Evolutionary conservation across 176 grass and related monocot genomes (phyloP), one percentile per base, ranked within the genome.

Genomic region (Oryza nivara): DNA sequence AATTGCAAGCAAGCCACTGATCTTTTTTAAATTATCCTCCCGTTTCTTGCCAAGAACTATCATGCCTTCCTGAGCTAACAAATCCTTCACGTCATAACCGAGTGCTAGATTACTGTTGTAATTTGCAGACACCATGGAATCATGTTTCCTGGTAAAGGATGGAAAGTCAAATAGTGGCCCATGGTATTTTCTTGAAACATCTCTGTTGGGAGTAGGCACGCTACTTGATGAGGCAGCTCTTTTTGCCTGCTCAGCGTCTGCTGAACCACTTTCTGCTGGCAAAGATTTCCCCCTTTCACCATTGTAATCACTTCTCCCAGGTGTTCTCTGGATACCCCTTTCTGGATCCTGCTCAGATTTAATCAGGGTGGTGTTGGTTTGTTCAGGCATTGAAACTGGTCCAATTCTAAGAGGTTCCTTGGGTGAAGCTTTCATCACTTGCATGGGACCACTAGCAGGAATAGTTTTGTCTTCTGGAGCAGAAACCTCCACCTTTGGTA

Each of bases 161-260:
- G 92, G 91, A 75, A 96, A 96, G 81, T 99, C 97, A 49, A 99
- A 99, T 87, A 99, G 83, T 11, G 96, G 96, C 19, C 96, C 96
- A 80, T 99, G 93, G 64, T 96, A 99, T 73, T 96, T 96, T 86
- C 93, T 94, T 10, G 92, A 70, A 83, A 94, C 78, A 82, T 95
- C 93, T 86, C 30, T 32, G 30, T 35, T 90, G 19, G 89, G 83
- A 86, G 85, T 23, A 64, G 88, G 70, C n/a, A 79, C 74, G 40
- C 78, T 85, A 72, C 81, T 96, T 72, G 93, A 92, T 4, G 86
- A 87, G 15, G 68, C 81, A 76, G 81, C 68, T 85, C 88, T 96
- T 83, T 96, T 96, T n/a, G 85, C 84, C 7, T 92, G 91, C 77
- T 93, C 97, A 23, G 88, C 88, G 70, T 91, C 89, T 23, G 34